These are phyloP conservation scores for Trichoderma brevicompactum DNA, from an alignment of 2,329 filamentous ascomycete species.

Conservation along the genomic window DNA sequence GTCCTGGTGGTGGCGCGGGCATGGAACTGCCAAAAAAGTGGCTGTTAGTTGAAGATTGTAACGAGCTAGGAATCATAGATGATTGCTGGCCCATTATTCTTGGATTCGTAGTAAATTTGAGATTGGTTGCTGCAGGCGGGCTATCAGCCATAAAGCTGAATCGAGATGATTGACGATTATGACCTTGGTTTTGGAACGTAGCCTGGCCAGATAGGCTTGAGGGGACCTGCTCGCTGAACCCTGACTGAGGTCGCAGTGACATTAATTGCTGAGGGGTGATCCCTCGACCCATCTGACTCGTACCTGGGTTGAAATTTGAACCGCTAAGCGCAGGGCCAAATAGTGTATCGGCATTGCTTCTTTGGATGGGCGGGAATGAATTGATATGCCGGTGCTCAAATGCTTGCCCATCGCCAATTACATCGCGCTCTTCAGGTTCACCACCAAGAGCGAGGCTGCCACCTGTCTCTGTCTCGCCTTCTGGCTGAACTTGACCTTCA, in stretches of 20 bases:
- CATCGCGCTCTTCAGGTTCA: constrained; percentile 82
- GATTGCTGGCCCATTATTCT: constrained; percentile 83
- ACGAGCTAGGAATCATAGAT: constrained; percentile 77
- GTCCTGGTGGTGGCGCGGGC: constrained; percentile 88
- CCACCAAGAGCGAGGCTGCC: constrained; percentile 87
- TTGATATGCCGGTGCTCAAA: constrained; percentile 66
- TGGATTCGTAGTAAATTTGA: constrained; percentile 78
- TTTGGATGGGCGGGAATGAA: constrained; percentile 78
- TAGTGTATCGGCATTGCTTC: constrained; percentile 57
- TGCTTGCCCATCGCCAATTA: constrained; percentile 53
- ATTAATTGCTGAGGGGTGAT: constrained; percentile 78
- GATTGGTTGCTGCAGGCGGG: constrained; percentile 53
- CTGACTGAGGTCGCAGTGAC: constrained; percentile 66
- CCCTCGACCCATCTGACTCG: constrained; percentile 65
- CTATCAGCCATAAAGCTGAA: constrained; percentile 86
- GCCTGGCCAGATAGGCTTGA: constrained; percentile 57
- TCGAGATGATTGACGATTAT: constrained; percentile 81
- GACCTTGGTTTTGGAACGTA: constrained; percentile 65
- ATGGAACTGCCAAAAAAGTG: constrained; percentile 85
- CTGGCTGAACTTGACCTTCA: constrained; percentile 55
- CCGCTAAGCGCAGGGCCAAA: constrained; percentile 58
- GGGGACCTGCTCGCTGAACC: constrained; percentile 65
- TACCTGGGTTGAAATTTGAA: constrained; percentile 53
- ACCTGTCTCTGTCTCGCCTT: constrained; percentile 80
- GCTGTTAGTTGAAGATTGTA: constrained; percentile 63